Conservation (phyloP, 2,329 filamentous ascomycete species). For the Botrytis cinerea region DNA sequence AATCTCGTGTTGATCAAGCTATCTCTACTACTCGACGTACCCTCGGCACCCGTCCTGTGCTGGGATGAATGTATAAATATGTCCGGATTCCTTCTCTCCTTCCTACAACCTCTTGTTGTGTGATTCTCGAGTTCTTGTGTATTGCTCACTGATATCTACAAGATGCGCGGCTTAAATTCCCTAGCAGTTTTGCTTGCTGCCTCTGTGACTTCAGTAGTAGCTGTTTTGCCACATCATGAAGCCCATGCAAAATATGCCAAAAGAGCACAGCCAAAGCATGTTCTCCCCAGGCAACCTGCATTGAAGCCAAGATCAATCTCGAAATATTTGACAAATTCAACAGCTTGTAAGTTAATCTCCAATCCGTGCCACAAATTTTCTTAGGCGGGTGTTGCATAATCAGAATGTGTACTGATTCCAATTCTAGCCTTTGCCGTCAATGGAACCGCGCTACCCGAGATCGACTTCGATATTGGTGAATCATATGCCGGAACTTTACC, state of each 20-base stretch:
- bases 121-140: neutral
- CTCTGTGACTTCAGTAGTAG: conserved; percentile 3
- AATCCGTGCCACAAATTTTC: neutral
- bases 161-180: conserved; percentile 15
- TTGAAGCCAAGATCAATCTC: conserved; percentile 27
- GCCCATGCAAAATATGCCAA: conserved; percentile 22
- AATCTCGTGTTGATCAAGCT: neutral
- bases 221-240: neutral
- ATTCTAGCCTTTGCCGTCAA: conserved; percentile 38
- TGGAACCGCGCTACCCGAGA: conserved; percentile 36
- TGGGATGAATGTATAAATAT: neutral
- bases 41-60: neutral
- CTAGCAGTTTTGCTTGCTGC: conserved; percentile 19
- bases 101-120: neutral
- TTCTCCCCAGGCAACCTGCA: conserved; percentile 25
- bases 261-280: conserved; percentile 15
- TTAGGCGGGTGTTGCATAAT: neutral
- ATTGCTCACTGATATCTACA: neutral
- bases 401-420: conserved; percentile 4
- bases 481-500: conserved; percentile 49
- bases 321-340: conserved; percentile 30
- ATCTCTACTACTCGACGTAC: neutral
- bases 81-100: neutral
- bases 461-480: conserved; percentile 41
- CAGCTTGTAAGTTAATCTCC: conserved; percentile 26